These are phyloP conservation scores for Pleurotus cornucopiae DNA, from an alignment of 768 basidiomycete genomes.

Conservation along the genomic window DNA sequence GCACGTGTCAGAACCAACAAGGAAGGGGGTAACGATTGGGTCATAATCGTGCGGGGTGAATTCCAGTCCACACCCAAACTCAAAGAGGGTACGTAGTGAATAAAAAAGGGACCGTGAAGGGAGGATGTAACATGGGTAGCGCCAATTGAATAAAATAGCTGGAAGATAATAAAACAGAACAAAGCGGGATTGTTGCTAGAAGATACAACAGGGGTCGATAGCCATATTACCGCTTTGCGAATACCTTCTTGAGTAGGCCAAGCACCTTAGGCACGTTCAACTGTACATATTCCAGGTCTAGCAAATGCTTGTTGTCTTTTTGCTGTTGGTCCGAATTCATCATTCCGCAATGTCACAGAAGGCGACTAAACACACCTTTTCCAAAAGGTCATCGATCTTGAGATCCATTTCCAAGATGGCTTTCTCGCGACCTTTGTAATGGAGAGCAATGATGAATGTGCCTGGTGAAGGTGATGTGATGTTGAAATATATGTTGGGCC, in stretches of 20 bases:
- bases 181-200: conserved; percentile 15
- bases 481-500: conserved; percentile 98
- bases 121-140: background rate
- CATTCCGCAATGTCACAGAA: background rate
- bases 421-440: conserved; percentile 98
- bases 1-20: conserved; percentile 9
- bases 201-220: conserved; percentile 25
- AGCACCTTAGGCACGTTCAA: conserved; percentile 95
- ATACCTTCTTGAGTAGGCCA: conserved; percentile 89
- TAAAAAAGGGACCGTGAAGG: background rate
- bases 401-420: conserved; percentile 99
- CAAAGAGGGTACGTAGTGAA: background rate
- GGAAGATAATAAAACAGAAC: conserved; percentile 12
- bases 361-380: conserved; percentile 63
- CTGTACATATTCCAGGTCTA: conserved; percentile 98
- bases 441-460: conserved; percentile 97
- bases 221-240: conserved; percentile 69
- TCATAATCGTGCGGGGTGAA: conserved; percentile 5
- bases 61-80: conserved; percentile 1
- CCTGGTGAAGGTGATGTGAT: conserved; percentile 97
- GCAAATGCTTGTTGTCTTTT: conserved; percentile 96
- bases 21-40: conserved; percentile 14
- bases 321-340: conserved; percentile 48
- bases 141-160: conserved; percentile 9
- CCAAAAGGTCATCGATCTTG: conserved; percentile 95